Conservation (phyloP, 352 stramenopile species). For the Globisporangium carolinianum region DNA sequence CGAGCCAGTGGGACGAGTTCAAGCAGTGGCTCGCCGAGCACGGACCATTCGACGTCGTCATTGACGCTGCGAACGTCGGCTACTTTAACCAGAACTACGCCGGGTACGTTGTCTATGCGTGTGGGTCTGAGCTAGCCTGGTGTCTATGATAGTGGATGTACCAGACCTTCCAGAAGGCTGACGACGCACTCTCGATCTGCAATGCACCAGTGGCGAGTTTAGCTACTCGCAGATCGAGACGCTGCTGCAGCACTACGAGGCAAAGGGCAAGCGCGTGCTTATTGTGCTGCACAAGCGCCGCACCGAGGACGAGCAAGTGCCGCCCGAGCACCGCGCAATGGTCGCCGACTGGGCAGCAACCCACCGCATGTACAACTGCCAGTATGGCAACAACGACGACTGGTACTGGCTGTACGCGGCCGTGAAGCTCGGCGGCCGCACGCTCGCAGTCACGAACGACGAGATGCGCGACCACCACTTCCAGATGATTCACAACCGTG, state of each 20-base stretch:
- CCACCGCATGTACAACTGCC: slow-evolving; percentile 90
- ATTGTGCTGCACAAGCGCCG: slow-evolving; percentile 95
- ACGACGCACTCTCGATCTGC: not conserved
- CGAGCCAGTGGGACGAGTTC: slow-evolving; percentile 74
- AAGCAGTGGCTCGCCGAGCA: slow-evolving; percentile 68
- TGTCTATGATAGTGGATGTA: not conserved
- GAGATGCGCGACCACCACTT: slow-evolving; percentile 99
- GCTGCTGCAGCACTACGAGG: slow-evolving; percentile 88
- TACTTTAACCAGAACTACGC: slow-evolving; percentile 97
- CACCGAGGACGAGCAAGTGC: slow-evolving; percentile 85
- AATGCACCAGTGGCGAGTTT: slow-evolving; percentile 72
- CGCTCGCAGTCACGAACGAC: slow-evolving; percentile 95
- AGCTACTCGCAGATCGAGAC: slow-evolving; percentile 95
- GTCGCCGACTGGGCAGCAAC: slow-evolving; percentile 68
- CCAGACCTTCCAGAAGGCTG: not conserved
- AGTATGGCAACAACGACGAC: slow-evolving; percentile 97
- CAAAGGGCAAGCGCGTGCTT: slow-evolving; percentile 84
- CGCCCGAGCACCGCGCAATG: slow-evolving; percentile 57
- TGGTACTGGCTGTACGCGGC: slow-evolving; percentile 99
- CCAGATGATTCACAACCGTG: slow-evolving; percentile 94
- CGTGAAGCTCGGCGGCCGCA: slow-evolving; percentile 71
- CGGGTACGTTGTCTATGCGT: slow-evolving; percentile 37
- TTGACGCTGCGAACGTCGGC: slow-evolving; percentile 98
- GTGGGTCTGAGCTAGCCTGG: not conserved
- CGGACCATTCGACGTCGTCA: slow-evolving; percentile 88